phyloP scores from a whole-genome alignment of 164 flowering plant species.

The Vitis vinifera region DNA sequence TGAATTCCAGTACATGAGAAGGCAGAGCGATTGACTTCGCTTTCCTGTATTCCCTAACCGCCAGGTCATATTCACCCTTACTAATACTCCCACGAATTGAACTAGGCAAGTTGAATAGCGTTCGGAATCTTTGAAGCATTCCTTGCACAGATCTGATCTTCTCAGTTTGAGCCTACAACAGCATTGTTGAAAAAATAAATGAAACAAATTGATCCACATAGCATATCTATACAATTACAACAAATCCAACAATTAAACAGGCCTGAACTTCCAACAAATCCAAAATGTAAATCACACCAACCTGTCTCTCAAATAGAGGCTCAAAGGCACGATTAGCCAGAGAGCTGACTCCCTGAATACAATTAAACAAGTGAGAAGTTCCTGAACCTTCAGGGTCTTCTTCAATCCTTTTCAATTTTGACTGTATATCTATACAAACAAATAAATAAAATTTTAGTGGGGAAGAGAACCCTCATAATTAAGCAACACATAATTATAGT shows the following conservation, averaged over 20 bases:
- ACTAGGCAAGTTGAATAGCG: slow-evolving; percentile 95
- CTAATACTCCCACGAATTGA: slow-evolving; percentile 90
- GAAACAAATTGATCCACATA: neutral
- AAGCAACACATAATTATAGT: neutral
- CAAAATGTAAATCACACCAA: slow-evolving; percentile 26
- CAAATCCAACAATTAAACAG: neutral
- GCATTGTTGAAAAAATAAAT: slow-evolving; percentile 8
- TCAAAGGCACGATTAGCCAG: slow-evolving; percentile 87
- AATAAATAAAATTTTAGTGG: neutral
- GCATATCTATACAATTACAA: neutral
- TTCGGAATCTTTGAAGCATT: slow-evolving; percentile 98
- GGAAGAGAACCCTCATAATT: too few species aligned
- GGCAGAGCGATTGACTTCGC: slow-evolving; percentile 98
- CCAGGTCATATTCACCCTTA: slow-evolving; percentile 99
- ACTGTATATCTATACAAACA: slow-evolving; percentile 75
- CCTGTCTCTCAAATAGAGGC: slow-evolving; percentile 99
- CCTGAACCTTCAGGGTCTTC: slow-evolving; percentile 99
- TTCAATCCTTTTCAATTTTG: slow-evolving; percentile 91
- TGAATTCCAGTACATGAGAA: slow-evolving; percentile 69
- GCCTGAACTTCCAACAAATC: slow-evolving; percentile 8
- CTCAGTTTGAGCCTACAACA: slow-evolving; percentile 90
- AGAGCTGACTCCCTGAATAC: slow-evolving; percentile 71
- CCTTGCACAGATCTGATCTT: slow-evolving; percentile 99
- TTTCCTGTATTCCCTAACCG: slow-evolving; percentile 96
- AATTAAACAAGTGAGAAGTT: slow-evolving; percentile 71